phyloP scores from a whole-genome alignment of 2,329 filamentous ascomycete genomes.

The Biscogniauxia marginata region DNA sequence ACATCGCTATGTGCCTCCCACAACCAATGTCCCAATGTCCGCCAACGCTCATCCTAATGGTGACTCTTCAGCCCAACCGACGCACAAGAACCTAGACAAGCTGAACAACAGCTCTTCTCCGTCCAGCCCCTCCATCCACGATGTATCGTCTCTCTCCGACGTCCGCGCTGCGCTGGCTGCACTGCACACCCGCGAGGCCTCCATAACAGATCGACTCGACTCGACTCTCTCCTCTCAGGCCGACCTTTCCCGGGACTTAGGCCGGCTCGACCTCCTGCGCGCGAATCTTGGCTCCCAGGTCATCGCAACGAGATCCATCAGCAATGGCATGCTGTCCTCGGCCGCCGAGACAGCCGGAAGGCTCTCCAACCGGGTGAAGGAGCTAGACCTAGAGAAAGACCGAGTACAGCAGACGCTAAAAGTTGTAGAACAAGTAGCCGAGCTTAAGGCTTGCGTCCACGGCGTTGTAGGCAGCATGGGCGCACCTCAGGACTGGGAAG shows the following conservation, averaged over 20 bases:
- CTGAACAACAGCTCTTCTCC: constrained; percentile 25
- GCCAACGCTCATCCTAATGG: constrained; percentile 34
- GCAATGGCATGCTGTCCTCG: constrained; percentile 85
- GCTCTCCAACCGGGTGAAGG: constrained; percentile 82
- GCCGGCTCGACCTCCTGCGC: constrained; percentile 83
- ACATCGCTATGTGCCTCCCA: constrained; percentile 33
- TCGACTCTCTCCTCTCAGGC: constrained; percentile 78
- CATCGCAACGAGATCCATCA: constrained; percentile 77
- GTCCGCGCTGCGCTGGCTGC: constrained; percentile 74
- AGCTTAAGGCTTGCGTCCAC: constrained; percentile 94
- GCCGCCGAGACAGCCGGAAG: constrained; percentile 83
- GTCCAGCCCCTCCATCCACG: constrained; percentile 50
- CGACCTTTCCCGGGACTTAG: constrained; percentile 82
- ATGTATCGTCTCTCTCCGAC: constrained; percentile 73
- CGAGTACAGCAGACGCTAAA: constrained; percentile 86
- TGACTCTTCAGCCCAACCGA: constrained; percentile 29
- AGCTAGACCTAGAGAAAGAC: constrained; percentile 86
- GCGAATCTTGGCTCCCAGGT: constrained; percentile 86
- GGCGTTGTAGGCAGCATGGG: constrained; percentile 96
- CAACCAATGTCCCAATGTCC: constrained; percentile 34
- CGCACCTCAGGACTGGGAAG: constrained; percentile 97
- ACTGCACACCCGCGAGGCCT: constrained; percentile 73
- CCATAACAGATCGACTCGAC: constrained; percentile 72
- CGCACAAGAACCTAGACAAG: constrained; percentile 24
- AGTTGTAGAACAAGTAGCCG: constrained; percentile 93